Percentiles rank a stretch among this genome's conserved stretches.
These are phyloP conservation scores for Miamiensis avidus DNA, from an alignment of 169 alveolate genomes.

Conservation along the genomic window DNA sequence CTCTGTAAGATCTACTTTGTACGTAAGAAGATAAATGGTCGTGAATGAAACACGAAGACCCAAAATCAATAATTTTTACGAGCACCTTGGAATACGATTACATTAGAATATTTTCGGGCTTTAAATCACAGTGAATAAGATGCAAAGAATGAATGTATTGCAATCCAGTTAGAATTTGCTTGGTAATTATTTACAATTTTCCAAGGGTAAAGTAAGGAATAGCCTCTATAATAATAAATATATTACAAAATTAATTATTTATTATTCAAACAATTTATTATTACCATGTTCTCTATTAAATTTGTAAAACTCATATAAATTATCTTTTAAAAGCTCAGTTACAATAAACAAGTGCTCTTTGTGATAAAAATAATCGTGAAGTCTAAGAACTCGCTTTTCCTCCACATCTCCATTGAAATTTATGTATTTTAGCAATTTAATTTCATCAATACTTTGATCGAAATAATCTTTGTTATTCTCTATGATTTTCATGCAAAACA, in stretches of 20 bases:
- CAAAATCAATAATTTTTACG: constrained; percentile 97
- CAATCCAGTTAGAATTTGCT: constrained; percentile 69
- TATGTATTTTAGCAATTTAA: constrained; percentile 85
- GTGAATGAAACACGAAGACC: constrained; percentile 93
- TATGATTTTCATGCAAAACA: constrained; percentile 92
- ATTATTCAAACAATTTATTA: constrained; percentile 53
- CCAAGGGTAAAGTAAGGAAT: constrained; percentile 76
- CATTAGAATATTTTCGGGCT: constrained; percentile 94
- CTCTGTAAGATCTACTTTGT: constrained; percentile 95
- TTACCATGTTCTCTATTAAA: not conserved
- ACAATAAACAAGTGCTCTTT: constrained; percentile 94
- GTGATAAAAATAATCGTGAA: constrained; percentile 91
- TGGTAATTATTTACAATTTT: constrained; percentile 74
- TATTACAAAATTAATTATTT: too few species aligned
- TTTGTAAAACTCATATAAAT: constrained; percentile 86
- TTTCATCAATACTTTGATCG: constrained; percentile 92
- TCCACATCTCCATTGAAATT: constrained; percentile 86
- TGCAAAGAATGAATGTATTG: constrained; percentile 77
- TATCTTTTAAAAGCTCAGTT: constrained; percentile 92
- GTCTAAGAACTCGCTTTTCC: constrained; percentile 73
- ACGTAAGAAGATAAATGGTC: constrained; percentile 94
- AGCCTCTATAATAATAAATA: constrained; percentile 32
- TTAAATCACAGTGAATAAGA: constrained; percentile 94
- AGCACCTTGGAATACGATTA: constrained; percentile 72
- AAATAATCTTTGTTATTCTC: constrained; percentile 92